Evolutionary conservation across 352 stramenopile species (phyloP), one percentile per base, ranked within the genome.

Genomic region (Pythium dissimile): DNA sequence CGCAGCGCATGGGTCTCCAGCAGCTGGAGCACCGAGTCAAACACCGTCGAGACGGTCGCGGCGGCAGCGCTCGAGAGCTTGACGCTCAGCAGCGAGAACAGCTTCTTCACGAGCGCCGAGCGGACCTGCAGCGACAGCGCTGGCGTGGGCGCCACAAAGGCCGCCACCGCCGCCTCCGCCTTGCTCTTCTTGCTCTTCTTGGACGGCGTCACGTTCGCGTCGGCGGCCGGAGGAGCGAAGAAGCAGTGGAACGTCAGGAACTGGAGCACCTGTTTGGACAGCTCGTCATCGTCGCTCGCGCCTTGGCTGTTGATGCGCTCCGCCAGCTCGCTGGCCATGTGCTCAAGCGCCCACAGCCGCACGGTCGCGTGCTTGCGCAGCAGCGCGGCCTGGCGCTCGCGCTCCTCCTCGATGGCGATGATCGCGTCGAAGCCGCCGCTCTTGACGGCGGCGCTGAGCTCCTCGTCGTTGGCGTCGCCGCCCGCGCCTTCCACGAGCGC

Each of bases 181-280:
- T 44, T 71, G 52, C 59, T 71, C 62, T 77, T 74, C 44, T 66
- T 66, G n/a, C 26, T 59, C 43, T 66, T 66, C 13, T 43, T 59
- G 10, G 59, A 65, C 23, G 71, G 41, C 47, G 70, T 77, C n/a
- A 61, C 12, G 21, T 49, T 59, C 10, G 20, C 18, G 13, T 50
- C 50, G 3, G 48, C 18, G 6, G 53, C 54, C 6, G 57, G 60
- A 9, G 71, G 21, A 13, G 48, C 59, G 59, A 88, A 92, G 66
- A 92, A 89, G 28, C 81, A 71, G 67, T 92, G 76, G 52, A 81
- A 76, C 31, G 88, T 61, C 15, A 92, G 57, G 59, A 94, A 94
- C 2, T 64, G 62, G 12, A 94, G 71, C 59, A 75, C 54, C 3
- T 77, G 59, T 21, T 75, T 61, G 27, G 80, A 54, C 32, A 88